phyloP scores from a whole-genome alignment of 352 stramenopile species.

The Phytophthora ramorum region DNA sequence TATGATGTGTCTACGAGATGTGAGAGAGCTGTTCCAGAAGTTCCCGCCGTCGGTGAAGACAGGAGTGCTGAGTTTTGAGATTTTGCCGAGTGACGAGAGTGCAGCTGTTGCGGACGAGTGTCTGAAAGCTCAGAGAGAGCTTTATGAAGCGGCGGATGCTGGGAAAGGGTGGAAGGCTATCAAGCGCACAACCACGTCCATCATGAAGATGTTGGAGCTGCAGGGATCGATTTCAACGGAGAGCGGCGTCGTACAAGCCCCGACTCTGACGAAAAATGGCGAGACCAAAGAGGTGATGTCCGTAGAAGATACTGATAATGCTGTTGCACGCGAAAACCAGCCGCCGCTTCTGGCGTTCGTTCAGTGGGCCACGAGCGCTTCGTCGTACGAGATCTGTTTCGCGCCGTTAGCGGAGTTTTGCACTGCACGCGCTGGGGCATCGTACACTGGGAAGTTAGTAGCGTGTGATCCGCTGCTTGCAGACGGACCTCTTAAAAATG shows the following conservation, averaged over 20 bases:
- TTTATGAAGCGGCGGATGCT: constrained; percentile 20
- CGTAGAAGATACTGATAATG: background rate
- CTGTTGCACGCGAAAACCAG: constrained; percentile 1
- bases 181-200: constrained; percentile 58
- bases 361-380: constrained; percentile 60
- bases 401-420: constrained; percentile 77
- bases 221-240: constrained; percentile 9
- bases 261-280: background rate
- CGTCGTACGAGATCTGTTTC: constrained; percentile 54
- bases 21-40: constrained; percentile 69
- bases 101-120: constrained; percentile 47
- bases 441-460: constrained; percentile 56
- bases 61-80: constrained; percentile 51
- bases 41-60: constrained; percentile 57
- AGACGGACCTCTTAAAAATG: constrained; percentile 49
- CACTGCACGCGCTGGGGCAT: constrained; percentile 37
- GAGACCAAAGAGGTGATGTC: background rate
- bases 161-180: constrained; percentile 40
- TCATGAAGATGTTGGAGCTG: constrained; percentile 61
- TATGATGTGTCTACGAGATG: constrained; percentile 73
- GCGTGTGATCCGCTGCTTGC: constrained; percentile 58
- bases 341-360: constrained; percentile 72
- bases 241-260: background rate
- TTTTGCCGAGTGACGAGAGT: constrained; percentile 35
- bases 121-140: constrained; percentile 23